A percentile compares a stretch with the other conserved stretches of the same genome.
These are phyloP conservation scores for Takashimella tepidaria DNA, from an alignment of 1,284 basidiomycete species.

Conservation along the genomic window DNA sequence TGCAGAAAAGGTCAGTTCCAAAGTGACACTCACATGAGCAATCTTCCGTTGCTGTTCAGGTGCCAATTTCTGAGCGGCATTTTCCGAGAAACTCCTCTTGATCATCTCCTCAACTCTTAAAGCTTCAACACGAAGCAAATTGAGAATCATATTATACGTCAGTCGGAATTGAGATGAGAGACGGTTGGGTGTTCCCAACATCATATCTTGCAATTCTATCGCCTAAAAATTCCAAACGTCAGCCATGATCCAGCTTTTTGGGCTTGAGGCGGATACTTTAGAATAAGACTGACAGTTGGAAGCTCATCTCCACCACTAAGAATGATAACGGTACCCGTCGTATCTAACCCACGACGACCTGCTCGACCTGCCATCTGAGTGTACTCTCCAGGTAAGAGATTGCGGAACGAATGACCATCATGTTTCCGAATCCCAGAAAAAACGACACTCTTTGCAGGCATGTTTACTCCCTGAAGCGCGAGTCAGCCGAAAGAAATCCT, in stretches of 20 bases:
- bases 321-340: constrained; percentile 93
- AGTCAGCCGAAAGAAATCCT: constrained; percentile 4
- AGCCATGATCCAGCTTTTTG: neutral
- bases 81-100: constrained; percentile 97
- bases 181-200: constrained; percentile 85
- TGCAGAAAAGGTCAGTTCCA: neutral
- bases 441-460: constrained; percentile 96
- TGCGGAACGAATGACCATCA: constrained; percentile 84
- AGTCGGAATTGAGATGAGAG: constrained; percentile 95
- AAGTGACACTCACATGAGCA: constrained; percentile 62
- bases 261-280: neutral
- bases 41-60: constrained; percentile 92
- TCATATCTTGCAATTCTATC: constrained; percentile 75
- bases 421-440: constrained; percentile 95
- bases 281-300: constrained; percentile 62
- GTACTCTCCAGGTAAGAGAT: constrained; percentile 80
- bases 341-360: constrained; percentile 88
- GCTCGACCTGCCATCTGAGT: constrained; percentile 99
- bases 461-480: constrained; percentile 94
- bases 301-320: constrained; percentile 72
- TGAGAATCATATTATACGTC: constrained; percentile 99
- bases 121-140: constrained; percentile 92
- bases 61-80: constrained; percentile 83
- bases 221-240: constrained; percentile 61
- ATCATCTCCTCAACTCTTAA: constrained; percentile 99